These are phyloP conservation scores for Thalassiosira tumida DNA, from an alignment of 352 stramenopile genomes.

Conservation along the genomic window DNA sequence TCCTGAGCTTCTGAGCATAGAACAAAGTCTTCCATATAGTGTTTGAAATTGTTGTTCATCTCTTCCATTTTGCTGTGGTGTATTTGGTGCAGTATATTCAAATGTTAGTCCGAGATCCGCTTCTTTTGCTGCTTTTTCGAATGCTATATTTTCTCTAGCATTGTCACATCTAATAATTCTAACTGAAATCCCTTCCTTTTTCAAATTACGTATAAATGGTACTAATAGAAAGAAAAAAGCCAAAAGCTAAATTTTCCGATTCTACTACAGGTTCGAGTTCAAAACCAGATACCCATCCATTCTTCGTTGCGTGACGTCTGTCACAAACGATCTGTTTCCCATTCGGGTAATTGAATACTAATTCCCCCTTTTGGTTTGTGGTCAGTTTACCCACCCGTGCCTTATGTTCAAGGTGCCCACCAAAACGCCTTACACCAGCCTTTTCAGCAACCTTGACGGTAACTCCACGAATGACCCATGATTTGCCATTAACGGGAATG, in stretches of 20 bases:
- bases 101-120: constrained; percentile 63
- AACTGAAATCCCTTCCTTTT: not conserved
- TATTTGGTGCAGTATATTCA: constrained; percentile 76
- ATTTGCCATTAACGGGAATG: not conserved
- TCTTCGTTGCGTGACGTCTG: not conserved
- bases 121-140: constrained; percentile 10
- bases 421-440: not conserved
- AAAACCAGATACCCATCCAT: not conserved
- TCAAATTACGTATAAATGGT: not conserved
- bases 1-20: constrained; percentile 4
- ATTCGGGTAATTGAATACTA: not conserved
- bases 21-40: constrained; percentile 34
- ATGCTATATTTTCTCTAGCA: constrained; percentile 24
- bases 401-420: not conserved
- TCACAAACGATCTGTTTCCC: not conserved
- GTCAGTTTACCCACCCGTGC: not conserved
- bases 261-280: not conserved
- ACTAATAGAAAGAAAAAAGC: not conserved
- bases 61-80: constrained; percentile 80
- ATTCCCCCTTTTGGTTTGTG: not conserved
- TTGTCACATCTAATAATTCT: constrained; percentile 78
- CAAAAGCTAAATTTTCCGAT: not conserved
- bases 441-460: not conserved
- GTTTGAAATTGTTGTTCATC: constrained; percentile 77
- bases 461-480: not conserved